Evolutionary conservation across 129 eudicot species (phyloP), one percentile per base, ranked within the genome.

Genomic region (Apium graveolens): DNA sequence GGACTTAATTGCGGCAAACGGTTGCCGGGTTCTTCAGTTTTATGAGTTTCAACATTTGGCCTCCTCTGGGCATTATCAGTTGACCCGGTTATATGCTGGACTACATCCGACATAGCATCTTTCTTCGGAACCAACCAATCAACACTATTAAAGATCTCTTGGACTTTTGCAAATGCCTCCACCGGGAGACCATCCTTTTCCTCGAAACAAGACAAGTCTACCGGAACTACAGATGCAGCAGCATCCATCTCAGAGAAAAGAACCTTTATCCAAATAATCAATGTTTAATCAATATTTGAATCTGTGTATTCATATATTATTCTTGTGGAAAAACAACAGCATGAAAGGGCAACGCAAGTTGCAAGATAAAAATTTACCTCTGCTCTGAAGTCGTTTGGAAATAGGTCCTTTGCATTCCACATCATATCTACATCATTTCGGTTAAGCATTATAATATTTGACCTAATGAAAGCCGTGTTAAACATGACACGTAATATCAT

Each of bases 131-230:
- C 87, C 69, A 87, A 78, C 97, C 96, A 95, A 81, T 95, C 98
- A 79, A 88, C 97, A 75, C 84, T 87, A 79, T 78, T 91, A 78
- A 95, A 95, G 75, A 95, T 83, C 83, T 95, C 98, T 73, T 88
- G 94, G 80, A 95, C 93, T 82, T 87, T 95, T 70, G 92, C 97
- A 90, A 95, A 95, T 83, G 98, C 98, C 83, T 95, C 98, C 79
- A 85, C 82, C 27, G 99, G 98, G 12, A 95, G 97, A 38, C 98
- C 98, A 55, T 90, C 97, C 83, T 87, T 90, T 74, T 86, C 97
- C 70, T 90, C 98, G 27, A 92, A 82, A 82, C 87, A 83, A 82
- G 92, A 85, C 80, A 73, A 82, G 60, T 90, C 90, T 70, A 84
- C 76, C 62, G 92, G 87, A 71, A 83, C 83, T 49, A 79, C 65